Percentiles rank a stretch among this genome's conserved stretches.
These are phyloP conservation scores for Boletus pseudo-olivaceus DNA, from an alignment of 768 basidiomycete genomes.

Conservation along the genomic window DNA sequence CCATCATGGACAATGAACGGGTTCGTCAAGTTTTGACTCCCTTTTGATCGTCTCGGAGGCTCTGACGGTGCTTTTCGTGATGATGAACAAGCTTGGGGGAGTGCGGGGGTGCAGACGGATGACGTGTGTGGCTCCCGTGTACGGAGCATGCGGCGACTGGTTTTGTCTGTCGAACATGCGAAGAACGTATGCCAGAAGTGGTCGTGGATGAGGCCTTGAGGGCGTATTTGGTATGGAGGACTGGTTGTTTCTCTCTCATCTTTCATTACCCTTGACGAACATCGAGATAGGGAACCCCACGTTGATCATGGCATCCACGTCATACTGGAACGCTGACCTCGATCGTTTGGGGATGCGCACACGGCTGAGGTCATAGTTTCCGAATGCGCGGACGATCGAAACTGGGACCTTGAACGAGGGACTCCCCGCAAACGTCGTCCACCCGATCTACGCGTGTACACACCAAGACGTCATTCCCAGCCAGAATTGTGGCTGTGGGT, in stretches of 20 bases:
- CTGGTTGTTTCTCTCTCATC: neutral
- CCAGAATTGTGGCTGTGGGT: neutral
- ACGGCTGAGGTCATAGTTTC: slow-evolving; percentile 6
- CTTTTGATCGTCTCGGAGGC: slow-evolving; percentile 14
- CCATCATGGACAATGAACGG: slow-evolving; percentile 5
- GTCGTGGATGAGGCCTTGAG: neutral
- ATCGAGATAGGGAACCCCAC: slow-evolving; percentile 7
- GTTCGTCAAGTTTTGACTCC: neutral
- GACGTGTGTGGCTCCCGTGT: slow-evolving; percentile 12
- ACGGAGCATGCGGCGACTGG: too few species aligned
- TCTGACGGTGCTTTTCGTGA: slow-evolving; percentile 11
- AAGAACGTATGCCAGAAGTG: slow-evolving; percentile 9
- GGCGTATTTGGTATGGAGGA: neutral
- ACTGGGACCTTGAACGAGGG: neutral
- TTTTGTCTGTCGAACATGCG: too few species aligned
- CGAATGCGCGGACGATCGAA: slow-evolving; percentile 5
- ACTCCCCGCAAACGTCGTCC: neutral
- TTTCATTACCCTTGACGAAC: slow-evolving; percentile 3
- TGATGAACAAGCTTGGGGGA: slow-evolving; percentile 16
- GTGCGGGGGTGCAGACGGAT: slow-evolving; percentile 18
- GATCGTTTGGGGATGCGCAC: slow-evolving; percentile 8
- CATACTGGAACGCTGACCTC: slow-evolving; percentile 1
- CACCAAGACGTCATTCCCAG: too few species aligned
- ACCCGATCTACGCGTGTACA: slow-evolving; percentile 3
- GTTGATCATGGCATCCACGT: slow-evolving; percentile 8